These are phyloP conservation scores for Cladosporium phlei DNA, from an alignment of 2,329 filamentous ascomycete species.

Conservation along the genomic window DNA sequence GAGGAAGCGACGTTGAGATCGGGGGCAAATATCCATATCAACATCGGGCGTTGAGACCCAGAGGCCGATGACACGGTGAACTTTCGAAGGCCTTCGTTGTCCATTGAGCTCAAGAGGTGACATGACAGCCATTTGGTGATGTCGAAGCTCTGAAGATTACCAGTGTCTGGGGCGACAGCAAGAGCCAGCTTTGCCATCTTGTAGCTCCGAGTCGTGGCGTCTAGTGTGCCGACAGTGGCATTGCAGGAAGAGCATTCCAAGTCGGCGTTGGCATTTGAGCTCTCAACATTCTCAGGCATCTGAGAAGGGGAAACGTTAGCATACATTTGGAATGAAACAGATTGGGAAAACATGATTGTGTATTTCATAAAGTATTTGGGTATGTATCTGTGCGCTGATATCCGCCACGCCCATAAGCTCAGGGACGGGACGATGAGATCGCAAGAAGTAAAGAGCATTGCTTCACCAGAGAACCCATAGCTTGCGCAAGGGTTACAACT, in stretches of 20 bases:
- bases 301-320: neutral
- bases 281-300: neutral
- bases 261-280: conserved; percentile 6
- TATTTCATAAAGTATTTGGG: conserved; percentile 3
- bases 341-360: neutral
- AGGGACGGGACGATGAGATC: conserved; percentile 28
- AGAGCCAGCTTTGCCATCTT: conserved; percentile 29
- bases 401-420: conserved; percentile 27
- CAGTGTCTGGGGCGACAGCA: conserved; percentile 18
- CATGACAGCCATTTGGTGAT: conserved; percentile 48
- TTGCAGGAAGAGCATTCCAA: conserved; percentile 39
- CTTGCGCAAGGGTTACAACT: conserved; percentile 19
- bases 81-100: conserved; percentile 52
- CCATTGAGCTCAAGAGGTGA: conserved; percentile 52
- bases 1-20: conserved; percentile 54
- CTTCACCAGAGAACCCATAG: conserved; percentile 24
- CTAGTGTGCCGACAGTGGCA: conserved; percentile 36
- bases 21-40: conserved; percentile 57
- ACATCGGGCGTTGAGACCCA: conserved; percentile 9
- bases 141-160: conserved; percentile 16
- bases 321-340: neutral
- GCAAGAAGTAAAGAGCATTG: conserved; percentile 21
- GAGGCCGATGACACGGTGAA: conserved; percentile 52
- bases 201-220: conserved; percentile 41
- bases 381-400: conserved; percentile 33